Conservation (phyloP, 163 green algal genomes). For the Prototheca wickerhamii region DNA sequence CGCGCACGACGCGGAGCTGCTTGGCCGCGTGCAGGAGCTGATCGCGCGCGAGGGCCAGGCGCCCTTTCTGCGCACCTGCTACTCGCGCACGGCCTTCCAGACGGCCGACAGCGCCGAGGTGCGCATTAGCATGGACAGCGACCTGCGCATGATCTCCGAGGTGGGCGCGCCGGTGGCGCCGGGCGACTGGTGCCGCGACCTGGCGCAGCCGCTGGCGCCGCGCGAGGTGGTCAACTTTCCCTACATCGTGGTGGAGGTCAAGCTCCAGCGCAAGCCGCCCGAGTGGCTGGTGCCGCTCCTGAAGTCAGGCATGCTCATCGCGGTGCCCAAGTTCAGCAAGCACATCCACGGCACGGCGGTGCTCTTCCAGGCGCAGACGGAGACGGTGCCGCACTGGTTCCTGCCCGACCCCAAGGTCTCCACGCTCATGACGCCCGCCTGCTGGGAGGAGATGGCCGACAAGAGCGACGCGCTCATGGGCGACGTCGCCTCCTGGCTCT, state of each 20-base stretch:
- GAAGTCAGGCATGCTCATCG: constrained; percentile 43
- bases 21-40: constrained; percentile 20
- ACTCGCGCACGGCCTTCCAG: constrained; percentile 69
- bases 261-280: constrained; percentile 56
- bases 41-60: constrained; percentile 19
- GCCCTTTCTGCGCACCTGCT: constrained; percentile 61
- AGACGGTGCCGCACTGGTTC: constrained; percentile 52
- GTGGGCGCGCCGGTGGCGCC: constrained; percentile 2
- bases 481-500: constrained; percentile 36
- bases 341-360: constrained; percentile 70
- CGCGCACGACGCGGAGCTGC: constrained; percentile 3
- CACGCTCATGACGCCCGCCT: constrained; percentile 45
- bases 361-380: constrained; percentile 42
- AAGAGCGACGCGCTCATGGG: constrained; percentile 2
- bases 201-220: constrained; percentile 3
- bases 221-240: constrained; percentile 55
- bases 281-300: constrained; percentile 51
- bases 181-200: constrained; percentile 27
- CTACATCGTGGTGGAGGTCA: constrained; percentile 76
- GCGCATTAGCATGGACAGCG: constrained; percentile 61
- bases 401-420: constrained; percentile 11
- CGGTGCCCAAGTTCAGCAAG: constrained; percentile 77
- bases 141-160: constrained; percentile 43
- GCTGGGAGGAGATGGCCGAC: constrained; percentile 56
- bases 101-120: constrained; percentile 36